A percentile compares a stretch with the other conserved stretches of the same genome.
Evolutionary conservation across 192 early-diverging fungal species (phyloP).

Genomic region (Mortierella alpina): DNA sequence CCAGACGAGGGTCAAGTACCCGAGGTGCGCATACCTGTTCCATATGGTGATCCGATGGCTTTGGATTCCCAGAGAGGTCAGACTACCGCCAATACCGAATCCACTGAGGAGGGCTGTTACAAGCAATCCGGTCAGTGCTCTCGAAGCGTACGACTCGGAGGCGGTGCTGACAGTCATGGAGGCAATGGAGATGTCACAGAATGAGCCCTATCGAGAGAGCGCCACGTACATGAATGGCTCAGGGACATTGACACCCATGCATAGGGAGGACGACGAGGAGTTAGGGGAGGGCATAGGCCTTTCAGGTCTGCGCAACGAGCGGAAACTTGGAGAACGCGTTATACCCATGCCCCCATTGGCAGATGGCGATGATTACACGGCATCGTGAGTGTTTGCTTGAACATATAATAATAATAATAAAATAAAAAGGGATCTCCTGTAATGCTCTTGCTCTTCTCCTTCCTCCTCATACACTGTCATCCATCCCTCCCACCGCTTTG

Average conservation of each 20-base stretch:
- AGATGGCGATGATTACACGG: too few relatives aligned
- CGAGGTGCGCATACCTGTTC: slow-evolving; percentile 28
- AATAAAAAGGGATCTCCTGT: not conserved
- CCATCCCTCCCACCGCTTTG: not conserved
- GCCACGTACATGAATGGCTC: not conserved
- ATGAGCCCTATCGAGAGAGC: slow-evolving; percentile 6
- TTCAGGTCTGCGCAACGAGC: too few relatives aligned
- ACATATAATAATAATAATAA: too few relatives aligned
- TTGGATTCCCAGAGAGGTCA: slow-evolving; percentile 16
- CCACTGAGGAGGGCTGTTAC: not conserved
- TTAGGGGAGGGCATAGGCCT: too few relatives aligned
- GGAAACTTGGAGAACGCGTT: too few relatives aligned
- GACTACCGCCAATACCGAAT: slow-evolving; percentile 26
- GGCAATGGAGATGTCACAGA: not conserved
- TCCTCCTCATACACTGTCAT: not conserved
- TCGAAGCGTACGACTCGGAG: too few relatives aligned
- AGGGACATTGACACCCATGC: too few relatives aligned
- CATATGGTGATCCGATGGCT: slow-evolving; percentile 21
- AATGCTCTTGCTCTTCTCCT: not conserved
- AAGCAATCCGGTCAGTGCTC: not conserved
- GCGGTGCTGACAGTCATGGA: not conserved
- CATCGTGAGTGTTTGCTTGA: too few relatives aligned
- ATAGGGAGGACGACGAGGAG: too few relatives aligned
- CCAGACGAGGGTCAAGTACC: slow-evolving; percentile 20
- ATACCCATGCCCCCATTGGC: too few relatives aligned